Percentiles rank a stretch among this genome's conserved stretches.
These are phyloP conservation scores for Aspergillus pseudoglaucus DNA, from an alignment of 2,329 filamentous ascomycete genomes.

Conservation along the genomic window DNA sequence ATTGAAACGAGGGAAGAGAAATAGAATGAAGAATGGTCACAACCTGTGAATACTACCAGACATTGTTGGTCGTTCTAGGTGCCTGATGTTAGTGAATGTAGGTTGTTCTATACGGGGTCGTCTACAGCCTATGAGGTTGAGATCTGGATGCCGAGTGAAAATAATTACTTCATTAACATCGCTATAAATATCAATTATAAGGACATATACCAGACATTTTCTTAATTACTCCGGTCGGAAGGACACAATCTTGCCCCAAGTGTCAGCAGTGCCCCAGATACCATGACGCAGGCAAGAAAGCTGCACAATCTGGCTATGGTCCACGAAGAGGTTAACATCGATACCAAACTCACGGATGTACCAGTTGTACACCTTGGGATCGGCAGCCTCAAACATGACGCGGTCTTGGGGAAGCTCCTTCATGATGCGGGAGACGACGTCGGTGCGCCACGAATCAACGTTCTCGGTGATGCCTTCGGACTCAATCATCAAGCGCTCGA, in stretches of 20 bases:
- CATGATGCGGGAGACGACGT: slow-evolving; percentile 49
- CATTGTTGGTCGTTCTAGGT: no score
- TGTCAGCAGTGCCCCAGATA: slow-evolving; percentile 52
- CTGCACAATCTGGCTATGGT: slow-evolving; percentile 54
- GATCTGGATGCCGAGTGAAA: neutral
- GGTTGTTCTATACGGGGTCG: no score
- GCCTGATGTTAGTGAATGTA: no score
- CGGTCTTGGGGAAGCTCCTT: slow-evolving; percentile 46
- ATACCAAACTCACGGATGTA: slow-evolving; percentile 52
- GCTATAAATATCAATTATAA: neutral
- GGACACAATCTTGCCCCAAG: slow-evolving; percentile 48
- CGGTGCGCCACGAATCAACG: slow-evolving; percentile 48
- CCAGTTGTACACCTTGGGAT: slow-evolving; percentile 52
- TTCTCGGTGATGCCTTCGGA: slow-evolving; percentile 57
- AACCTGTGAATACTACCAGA: no score
- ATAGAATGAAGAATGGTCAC: no score
- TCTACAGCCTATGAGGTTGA: no score
- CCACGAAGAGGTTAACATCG: slow-evolving; percentile 53
- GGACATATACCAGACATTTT: neutral
- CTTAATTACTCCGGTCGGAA: slow-evolving; percentile 23
- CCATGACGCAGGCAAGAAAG: slow-evolving; percentile 46
- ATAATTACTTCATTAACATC: neutral
- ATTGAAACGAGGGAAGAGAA: no score
- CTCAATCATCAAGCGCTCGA: slow-evolving; percentile 54
- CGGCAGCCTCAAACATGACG: slow-evolving; percentile 55